phyloP scores from a whole-genome alignment of 2,329 filamentous ascomycete genomes.

The Chrysoporthe deuterocubensis region DNA sequence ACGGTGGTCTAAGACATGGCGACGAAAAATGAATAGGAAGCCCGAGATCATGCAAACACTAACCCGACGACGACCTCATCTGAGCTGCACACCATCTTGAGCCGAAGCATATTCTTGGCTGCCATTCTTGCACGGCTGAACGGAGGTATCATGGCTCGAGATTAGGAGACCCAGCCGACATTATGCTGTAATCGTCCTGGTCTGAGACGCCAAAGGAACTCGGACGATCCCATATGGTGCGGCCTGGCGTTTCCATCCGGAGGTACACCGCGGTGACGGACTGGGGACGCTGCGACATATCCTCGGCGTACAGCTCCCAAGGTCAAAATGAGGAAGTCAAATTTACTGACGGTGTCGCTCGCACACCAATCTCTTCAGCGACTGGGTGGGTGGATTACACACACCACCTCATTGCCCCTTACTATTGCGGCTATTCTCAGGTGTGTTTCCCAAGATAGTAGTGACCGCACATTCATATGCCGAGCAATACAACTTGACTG shows the following conservation, averaged over 20 bases:
- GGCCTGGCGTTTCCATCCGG: background rate
- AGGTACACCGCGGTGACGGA: background rate
- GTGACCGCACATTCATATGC: background rate
- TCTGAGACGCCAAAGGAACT: background rate
- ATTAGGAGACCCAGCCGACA: background rate
- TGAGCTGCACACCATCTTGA: background rate
- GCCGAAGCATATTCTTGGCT: background rate
- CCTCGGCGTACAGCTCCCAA: background rate
- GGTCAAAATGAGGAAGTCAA: background rate
- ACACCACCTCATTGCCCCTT: background rate
- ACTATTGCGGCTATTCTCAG: no score
- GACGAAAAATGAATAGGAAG: background rate
- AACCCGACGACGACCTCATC: background rate
- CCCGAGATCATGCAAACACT: background rate
- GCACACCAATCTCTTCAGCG: background rate
- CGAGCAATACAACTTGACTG: background rate
- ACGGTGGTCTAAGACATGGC: slow-evolving; percentile 9
- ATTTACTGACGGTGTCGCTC: background rate
- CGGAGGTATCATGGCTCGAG: background rate
- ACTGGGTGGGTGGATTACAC: background rate
- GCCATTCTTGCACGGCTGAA: background rate
- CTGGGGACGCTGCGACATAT: background rate
- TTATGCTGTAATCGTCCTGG: background rate
- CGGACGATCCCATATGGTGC: background rate
- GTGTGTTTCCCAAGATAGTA: background rate